These are phyloP conservation scores for Aspergillus uvarum DNA, from an alignment of 2,329 filamentous ascomycete genomes.

Conservation along the genomic window DNA sequence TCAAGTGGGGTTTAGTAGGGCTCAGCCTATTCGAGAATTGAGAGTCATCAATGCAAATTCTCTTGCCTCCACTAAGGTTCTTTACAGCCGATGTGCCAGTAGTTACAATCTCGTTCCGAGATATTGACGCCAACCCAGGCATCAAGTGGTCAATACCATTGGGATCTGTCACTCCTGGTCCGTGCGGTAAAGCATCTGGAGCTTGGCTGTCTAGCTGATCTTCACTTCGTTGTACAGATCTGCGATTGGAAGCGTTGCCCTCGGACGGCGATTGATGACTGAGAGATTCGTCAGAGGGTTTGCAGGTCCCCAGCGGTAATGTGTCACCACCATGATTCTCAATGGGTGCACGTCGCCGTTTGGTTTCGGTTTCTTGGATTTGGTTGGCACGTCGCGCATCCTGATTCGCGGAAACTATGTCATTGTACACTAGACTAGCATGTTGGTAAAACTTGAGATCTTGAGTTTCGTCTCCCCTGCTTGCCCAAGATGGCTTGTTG, in stretches of 20 bases:
- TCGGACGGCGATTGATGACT: not conserved
- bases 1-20: not conserved
- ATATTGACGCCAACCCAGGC: not conserved
- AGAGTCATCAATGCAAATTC: not conserved
- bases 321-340: conserved; percentile 6
- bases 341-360: conserved; percentile 28
- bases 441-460: conserved; percentile 50
- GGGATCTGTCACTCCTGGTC: not conserved
- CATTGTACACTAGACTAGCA: conserved; percentile 48
- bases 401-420: conserved; percentile 45
- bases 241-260: not conserved
- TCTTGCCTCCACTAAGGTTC: not conserved
- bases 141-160: not conserved
- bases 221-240: not conserved
- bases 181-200: not conserved
- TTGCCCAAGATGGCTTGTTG: conserved; percentile 56
- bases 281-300: not conserved
- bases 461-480: conserved; percentile 35
- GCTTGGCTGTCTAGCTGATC: not conserved
- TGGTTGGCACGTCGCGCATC: conserved; percentile 26
- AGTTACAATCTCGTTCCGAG: not conserved
- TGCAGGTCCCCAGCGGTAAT: not conserved
- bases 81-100: not conserved
- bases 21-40: not conserved
- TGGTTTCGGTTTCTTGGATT: conserved; percentile 11